A percentile compares a stretch with the other conserved stretches of the same genome.
Conservation (phyloP, 1,284 basidiomycete species). For the Hypsizygus ulmarius region DNA sequence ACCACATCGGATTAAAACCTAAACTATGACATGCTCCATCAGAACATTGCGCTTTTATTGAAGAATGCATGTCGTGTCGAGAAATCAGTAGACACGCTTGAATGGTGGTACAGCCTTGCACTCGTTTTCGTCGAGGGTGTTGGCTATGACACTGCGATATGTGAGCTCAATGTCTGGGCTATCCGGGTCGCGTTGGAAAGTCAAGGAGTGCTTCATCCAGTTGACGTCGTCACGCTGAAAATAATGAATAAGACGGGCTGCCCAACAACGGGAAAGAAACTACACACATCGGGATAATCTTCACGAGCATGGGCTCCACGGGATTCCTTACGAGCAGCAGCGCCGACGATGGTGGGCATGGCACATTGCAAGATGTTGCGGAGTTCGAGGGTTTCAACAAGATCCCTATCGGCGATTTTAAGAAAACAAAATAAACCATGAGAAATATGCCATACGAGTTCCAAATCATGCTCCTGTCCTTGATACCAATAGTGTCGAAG, state of each 20-base stretch:
- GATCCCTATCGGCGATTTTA: conserved; percentile 59
- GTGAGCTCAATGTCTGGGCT: conserved; percentile 85
- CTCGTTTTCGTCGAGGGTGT: conserved; percentile 93
- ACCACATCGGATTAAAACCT: neutral
- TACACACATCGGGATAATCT: conserved; percentile 83
- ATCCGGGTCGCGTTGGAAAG: conserved; percentile 75
- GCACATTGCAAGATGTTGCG: conserved; percentile 95
- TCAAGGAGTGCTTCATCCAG: conserved; percentile 96
- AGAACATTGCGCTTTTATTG: neutral
- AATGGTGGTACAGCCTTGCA: conserved; percentile 89
- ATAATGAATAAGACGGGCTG: conserved; percentile 5
- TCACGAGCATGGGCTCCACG: conserved; percentile 98
- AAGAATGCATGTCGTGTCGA: neutral
- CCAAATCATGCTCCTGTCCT: conserved; percentile 99
- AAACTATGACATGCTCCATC: conserved; percentile 3
- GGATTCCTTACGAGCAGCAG: conserved; percentile 95
- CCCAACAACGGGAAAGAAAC: conserved; percentile 1
- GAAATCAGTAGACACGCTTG: conserved; percentile 76
- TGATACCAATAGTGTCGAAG: conserved; percentile 91
- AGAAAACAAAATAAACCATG: conserved; percentile 6
- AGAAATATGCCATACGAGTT: conserved; percentile 65
- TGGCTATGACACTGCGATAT: conserved; percentile 85
- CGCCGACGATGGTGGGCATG: conserved; percentile 93
- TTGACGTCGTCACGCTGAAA: conserved; percentile 78
- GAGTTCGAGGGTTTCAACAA: conserved; percentile 96